Evolutionary conservation across 768 basidiomycete species (phyloP).

Genomic region (Lenzites betulinus): DNA sequence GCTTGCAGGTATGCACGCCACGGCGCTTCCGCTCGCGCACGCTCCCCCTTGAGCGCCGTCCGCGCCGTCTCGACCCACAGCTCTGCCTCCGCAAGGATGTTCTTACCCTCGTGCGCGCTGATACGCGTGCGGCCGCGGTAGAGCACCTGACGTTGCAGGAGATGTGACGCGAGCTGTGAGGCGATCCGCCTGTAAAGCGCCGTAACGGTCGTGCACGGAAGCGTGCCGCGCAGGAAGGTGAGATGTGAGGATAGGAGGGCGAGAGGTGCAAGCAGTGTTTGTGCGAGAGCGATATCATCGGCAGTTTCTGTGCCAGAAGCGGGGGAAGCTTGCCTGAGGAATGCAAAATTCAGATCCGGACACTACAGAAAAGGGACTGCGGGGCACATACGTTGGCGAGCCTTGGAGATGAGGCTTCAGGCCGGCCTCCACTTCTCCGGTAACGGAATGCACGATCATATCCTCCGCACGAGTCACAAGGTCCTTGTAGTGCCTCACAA

Average conservation of each 20-base stretch:
- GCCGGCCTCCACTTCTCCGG: constrained; percentile 75
- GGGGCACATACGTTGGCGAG: constrained; percentile 39
- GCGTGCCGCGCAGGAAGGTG: constrained; percentile 58
- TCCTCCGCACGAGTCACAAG: constrained; percentile 77
- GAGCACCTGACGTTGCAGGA: constrained; percentile 80
- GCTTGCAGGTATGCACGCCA: constrained; percentile 78
- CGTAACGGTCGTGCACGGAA: constrained; percentile 60
- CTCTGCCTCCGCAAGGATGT: constrained; percentile 70
- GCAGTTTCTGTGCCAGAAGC: constrained; percentile 26
- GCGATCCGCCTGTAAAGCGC: constrained; percentile 76
- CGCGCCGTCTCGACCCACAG: constrained; percentile 84
- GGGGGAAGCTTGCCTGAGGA: constrained; percentile 25
- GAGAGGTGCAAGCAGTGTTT: constrained; percentile 74
- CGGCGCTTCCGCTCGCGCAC: constrained; percentile 59
- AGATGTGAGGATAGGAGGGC: constrained; percentile 83
- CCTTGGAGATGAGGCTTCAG: constrained; percentile 68
- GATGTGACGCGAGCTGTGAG: constrained; percentile 69
- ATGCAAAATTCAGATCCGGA: not conserved
- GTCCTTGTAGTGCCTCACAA: constrained; percentile 63
- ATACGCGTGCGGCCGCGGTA: constrained; percentile 71
- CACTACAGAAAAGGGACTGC: not conserved
- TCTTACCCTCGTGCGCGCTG: constrained; percentile 56
- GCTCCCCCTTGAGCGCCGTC: constrained; percentile 52
- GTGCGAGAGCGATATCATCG: constrained; percentile 55
- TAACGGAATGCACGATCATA: constrained; percentile 83